phyloP scores from a whole-genome alignment of 345 rosid genomes.

The Capsella bursapastoris region DNA sequence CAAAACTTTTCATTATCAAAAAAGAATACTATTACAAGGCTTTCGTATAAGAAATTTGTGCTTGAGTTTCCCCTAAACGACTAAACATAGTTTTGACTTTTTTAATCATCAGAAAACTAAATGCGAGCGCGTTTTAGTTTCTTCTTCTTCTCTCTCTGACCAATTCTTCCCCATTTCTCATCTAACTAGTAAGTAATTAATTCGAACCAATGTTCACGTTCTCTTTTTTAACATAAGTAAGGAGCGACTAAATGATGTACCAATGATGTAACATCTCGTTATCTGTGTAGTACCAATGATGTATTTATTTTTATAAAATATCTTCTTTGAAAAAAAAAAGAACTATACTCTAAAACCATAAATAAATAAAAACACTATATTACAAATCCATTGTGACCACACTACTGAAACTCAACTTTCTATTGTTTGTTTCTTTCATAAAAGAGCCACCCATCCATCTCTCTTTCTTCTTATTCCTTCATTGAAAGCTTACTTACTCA shows the following conservation, averaged over 20 bases:
- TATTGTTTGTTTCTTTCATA: constrained; percentile 21
- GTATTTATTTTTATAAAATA: not conserved
- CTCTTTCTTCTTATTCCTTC: not conserved
- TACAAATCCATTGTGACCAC: constrained; percentile 21
- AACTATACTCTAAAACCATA: constrained; percentile 14
- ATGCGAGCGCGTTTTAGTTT: constrained; percentile 21
- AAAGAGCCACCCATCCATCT: not conserved
- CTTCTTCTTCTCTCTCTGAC: constrained; percentile 19
- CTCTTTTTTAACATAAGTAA: too few relatives aligned
- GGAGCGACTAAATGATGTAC: too few relatives aligned
- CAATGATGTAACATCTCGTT: too few relatives aligned
- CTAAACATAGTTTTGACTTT: constrained; percentile 21
- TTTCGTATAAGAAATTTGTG: not conserved
- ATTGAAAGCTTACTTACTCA: constrained; percentile 17
- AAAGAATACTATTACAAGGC: too few relatives aligned
- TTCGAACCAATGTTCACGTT: not conserved
- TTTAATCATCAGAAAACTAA: not conserved
- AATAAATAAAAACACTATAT: constrained; percentile 5
- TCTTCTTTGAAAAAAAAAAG: not conserved
- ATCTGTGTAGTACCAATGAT: too few relatives aligned
- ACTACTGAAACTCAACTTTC: constrained; percentile 25
- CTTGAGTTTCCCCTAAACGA: constrained; percentile 16
- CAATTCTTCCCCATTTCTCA: not conserved
- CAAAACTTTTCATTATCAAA: too few relatives aligned
- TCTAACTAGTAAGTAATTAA: not conserved